phyloP scores from a whole-genome alignment of 1,139 yeast genomes.

The Scheffersomyces lignicola region DNA sequence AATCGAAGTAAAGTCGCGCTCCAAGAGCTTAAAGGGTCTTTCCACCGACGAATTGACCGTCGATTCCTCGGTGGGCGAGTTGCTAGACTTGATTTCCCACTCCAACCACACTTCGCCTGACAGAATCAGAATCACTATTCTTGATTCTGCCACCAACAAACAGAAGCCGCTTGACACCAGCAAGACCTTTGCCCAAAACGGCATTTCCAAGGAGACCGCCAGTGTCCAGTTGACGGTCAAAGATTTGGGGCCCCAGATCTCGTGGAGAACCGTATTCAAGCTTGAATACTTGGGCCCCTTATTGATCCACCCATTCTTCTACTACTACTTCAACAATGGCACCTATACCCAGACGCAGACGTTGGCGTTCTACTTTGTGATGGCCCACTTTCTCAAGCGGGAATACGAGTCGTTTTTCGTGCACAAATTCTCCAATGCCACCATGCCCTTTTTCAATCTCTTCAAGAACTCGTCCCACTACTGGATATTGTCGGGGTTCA shows the following conservation, averaged over 20 bases:
- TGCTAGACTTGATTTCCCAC: conserved; percentile 43
- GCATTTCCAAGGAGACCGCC: conserved; percentile 25
- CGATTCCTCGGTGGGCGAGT: conserved; percentile 28
- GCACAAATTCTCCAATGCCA: conserved; percentile 80
- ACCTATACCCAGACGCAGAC: conserved; percentile 47
- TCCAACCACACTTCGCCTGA: conserved; percentile 36
- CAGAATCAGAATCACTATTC: conserved; percentile 38
- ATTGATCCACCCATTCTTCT: conserved; percentile 72
- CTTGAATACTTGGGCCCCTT: conserved; percentile 91
- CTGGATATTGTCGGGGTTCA: conserved; percentile 84
- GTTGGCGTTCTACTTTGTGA: conserved; percentile 52
- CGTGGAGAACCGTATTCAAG: conserved; percentile 85
- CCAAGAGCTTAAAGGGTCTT: conserved; percentile 45
- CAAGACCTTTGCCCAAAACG: conserved; percentile 33
- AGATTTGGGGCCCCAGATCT: conserved; percentile 91
- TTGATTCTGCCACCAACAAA: conserved; percentile 27
- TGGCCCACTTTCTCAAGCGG: conserved; percentile 81
- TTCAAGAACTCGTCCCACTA: conserved; percentile 90
- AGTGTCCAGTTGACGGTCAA: conserved; percentile 54
- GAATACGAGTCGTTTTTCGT: conserved; percentile 83
- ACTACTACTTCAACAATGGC: conserved; percentile 31
- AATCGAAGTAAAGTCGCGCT: conserved; percentile 50
- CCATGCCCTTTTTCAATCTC: conserved; percentile 88
- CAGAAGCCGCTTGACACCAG: conserved; percentile 34
- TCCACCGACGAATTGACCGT: conserved; percentile 36